phyloP scores from a whole-genome alignment of 371 early-diverging fungal genomes.

The Thermomucor indicae-seudaticae region DNA sequence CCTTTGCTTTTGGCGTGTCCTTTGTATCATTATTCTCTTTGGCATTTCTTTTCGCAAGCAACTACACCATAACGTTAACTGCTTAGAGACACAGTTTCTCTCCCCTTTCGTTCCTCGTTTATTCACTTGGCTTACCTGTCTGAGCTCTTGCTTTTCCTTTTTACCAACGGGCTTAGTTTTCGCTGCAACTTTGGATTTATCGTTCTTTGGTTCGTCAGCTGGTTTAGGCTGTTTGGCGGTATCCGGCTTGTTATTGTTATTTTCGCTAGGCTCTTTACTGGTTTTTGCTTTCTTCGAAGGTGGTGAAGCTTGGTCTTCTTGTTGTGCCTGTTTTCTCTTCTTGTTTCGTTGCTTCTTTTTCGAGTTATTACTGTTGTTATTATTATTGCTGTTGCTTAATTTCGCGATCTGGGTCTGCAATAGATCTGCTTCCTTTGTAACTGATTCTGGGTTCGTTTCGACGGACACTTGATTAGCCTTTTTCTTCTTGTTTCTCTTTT shows the following conservation, averaged over 20 bases:
- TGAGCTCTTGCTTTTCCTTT: constrained; percentile 9
- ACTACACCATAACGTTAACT: not conserved
- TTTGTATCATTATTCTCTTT: not conserved
- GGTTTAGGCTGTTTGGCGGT: not conserved
- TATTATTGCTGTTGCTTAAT: constrained; percentile 4
- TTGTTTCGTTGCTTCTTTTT: constrained; percentile 1
- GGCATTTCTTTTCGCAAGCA: not conserved
- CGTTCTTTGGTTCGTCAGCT: no score
- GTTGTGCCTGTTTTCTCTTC: not conserved
- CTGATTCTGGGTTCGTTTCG: not conserved
- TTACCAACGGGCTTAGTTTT: constrained; percentile 1
- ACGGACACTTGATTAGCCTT: constrained; percentile 7
- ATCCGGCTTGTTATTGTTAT: not conserved
- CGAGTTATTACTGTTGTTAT: not conserved
- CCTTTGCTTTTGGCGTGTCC: not conserved
- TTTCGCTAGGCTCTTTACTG: not conserved
- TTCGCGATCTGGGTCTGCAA: constrained; percentile 23
- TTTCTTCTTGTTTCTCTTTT: constrained; percentile 8
- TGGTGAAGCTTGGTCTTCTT: not conserved
- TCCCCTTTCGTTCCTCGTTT: no score
- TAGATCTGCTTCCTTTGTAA: constrained; percentile 25
- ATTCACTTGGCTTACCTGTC: constrained; percentile 30
- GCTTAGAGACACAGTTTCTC: not conserved
- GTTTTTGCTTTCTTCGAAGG: not conserved
- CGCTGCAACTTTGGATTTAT: not conserved